phyloP scores from a whole-genome alignment of 225 moss, liverwort and hornwort genomes.

The Polytrichum formosum region DNA sequence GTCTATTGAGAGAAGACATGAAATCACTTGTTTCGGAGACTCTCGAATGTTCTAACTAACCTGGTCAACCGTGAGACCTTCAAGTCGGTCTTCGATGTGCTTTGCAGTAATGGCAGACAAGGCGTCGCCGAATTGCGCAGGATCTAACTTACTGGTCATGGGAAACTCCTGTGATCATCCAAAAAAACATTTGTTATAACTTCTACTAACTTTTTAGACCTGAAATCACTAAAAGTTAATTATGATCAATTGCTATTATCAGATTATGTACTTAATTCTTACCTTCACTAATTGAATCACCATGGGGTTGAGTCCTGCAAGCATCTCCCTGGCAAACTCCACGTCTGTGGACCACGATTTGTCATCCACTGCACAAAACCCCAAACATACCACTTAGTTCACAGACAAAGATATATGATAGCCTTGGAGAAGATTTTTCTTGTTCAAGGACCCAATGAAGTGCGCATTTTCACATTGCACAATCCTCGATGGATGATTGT shows the following conservation, averaged over 20 bases:
- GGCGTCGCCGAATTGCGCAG: constrained; percentile 57
- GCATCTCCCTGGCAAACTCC: constrained; percentile 71
- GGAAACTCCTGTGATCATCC: constrained; percentile 58
- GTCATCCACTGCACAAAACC: constrained; percentile 42
- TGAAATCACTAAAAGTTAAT: too few species aligned
- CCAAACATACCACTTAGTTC: not conserved
- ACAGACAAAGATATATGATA: not conserved
- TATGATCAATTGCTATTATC: too few species aligned
- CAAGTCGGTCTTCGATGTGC: constrained; percentile 47
- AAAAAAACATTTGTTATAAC: too few species aligned
- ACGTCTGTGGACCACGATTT: constrained; percentile 54
- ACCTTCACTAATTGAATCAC: constrained; percentile 44
- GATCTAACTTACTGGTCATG: constrained; percentile 65
- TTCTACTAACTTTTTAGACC: too few species aligned
- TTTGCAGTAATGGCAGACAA: constrained; percentile 52
- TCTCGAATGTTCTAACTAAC: constrained; percentile 10
- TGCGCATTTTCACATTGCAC: too few species aligned
- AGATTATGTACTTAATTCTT: not conserved
- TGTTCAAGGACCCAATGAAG: too few species aligned
- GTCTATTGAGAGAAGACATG: too few species aligned
- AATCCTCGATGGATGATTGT: not conserved
- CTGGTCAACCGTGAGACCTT: constrained; percentile 53
- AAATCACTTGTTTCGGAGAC: too few species aligned
- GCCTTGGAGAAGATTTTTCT: too few species aligned
- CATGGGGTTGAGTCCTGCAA: constrained; percentile 79